Conservation (phyloP, 371 early-diverging fungal species). For the Dichotomocladium elegans region DNA sequence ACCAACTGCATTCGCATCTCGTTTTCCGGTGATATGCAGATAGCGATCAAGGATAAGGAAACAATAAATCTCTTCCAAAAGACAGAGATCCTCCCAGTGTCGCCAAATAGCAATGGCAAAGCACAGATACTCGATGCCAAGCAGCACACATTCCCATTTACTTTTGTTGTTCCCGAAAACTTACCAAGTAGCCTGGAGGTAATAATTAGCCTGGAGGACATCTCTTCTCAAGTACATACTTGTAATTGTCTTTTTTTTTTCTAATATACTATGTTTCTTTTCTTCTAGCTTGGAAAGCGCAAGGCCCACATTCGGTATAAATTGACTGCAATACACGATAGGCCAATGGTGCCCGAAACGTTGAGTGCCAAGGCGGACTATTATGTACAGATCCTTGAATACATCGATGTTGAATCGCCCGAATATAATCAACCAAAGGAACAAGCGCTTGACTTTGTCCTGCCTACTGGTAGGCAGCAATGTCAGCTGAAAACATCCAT, state of each 20-base stretch:
- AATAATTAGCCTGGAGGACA: no score
- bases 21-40: constrained; percentile 32
- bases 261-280: no score
- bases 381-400: constrained; percentile 35
- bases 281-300: constrained; percentile 18
- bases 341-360: constrained; percentile 40
- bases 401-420: constrained; percentile 28
- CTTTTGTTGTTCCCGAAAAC: constrained; percentile 36
- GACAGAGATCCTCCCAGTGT: constrained; percentile 17
- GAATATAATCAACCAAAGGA: constrained; percentile 27
- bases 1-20: constrained; percentile 37
- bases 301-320: constrained; percentile 38
- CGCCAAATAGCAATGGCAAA: constrained; percentile 11
- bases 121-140: constrained; percentile 27
- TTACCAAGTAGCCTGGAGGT: constrained; percentile 50
- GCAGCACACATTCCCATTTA: constrained; percentile 35
- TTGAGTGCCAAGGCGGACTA: constrained; percentile 39
- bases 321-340: constrained; percentile 31
- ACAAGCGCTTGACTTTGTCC: constrained; percentile 16
- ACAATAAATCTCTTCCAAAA: constrained; percentile 31
- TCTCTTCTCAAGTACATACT: neutral
- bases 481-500: constrained; percentile 28
- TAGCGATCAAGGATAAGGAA: constrained; percentile 39
- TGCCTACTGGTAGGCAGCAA: constrained; percentile 22
- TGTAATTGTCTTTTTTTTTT: no score